Evolutionary conservation across 2,329 filamentous ascomycete genomes (phyloP).

Genomic region (Dactylellina sp.): DNA sequence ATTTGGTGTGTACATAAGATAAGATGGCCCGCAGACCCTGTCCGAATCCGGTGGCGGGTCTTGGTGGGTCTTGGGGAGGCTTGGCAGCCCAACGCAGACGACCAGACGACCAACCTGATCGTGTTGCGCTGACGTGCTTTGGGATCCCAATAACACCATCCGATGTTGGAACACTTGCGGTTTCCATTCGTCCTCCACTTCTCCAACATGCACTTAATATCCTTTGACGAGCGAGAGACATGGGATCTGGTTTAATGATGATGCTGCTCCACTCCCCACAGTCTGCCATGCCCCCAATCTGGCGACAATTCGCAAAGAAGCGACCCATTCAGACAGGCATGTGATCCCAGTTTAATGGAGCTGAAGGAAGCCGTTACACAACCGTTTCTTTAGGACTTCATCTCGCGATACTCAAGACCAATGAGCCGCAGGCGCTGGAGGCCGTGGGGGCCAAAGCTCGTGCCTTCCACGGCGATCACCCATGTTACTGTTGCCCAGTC

Average conservation of each 20-base stretch:
- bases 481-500: neutral
- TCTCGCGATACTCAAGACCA: neutral
- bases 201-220: neutral
- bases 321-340: neutral
- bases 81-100: too few species aligned
- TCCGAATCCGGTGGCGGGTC: too few species aligned
- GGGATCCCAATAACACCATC: constrained; percentile 17
- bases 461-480: neutral
- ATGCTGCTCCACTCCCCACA: too few species aligned
- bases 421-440: neutral
- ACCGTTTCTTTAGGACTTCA: constrained; percentile 4
- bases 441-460: neutral
- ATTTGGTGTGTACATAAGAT: too few species aligned
- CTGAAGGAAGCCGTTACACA: constrained; percentile 21
- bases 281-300: too few species aligned
- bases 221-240: too few species aligned
- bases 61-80: too few species aligned
- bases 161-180: constrained; percentile 25
- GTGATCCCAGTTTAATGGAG: constrained; percentile 12
- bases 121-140: constrained; percentile 35
- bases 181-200: constrained; percentile 19
- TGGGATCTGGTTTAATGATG: too few species aligned
- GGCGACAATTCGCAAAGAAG: neutral
- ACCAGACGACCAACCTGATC: constrained; percentile 48
- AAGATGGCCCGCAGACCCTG: too few species aligned